These are phyloP conservation scores for Tetracladium setigerum DNA, from an alignment of 495 filamentous ascomycete genomes.

Conservation along the genomic window DNA sequence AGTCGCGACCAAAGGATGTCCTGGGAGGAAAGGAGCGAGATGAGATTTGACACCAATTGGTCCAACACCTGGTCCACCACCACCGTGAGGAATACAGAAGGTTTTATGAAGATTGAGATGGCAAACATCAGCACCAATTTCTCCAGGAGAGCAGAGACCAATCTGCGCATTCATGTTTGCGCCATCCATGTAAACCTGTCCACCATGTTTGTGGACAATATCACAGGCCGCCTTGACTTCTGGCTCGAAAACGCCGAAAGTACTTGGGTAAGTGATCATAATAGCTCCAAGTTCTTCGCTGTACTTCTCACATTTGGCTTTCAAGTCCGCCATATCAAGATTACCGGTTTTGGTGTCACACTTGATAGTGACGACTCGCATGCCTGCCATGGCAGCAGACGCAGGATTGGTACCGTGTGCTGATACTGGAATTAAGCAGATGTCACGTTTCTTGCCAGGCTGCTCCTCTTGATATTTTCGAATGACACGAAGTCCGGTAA, in stretches of 20 bases:
- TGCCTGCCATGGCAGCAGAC: constrained; percentile 93
- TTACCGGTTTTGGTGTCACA: constrained; percentile 86
- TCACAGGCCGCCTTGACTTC: constrained; percentile 79
- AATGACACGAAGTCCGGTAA: constrained; percentile 87
- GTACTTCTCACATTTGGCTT: constrained; percentile 83
- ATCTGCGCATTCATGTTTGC: constrained; percentile 99
- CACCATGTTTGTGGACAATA: constrained; percentile 80
- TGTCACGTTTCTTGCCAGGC: constrained; percentile 63
- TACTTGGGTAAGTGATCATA: constrained; percentile 98
- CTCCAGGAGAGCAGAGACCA: constrained; percentile 90
- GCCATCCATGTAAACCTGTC: constrained; percentile 98
- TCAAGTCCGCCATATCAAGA: constrained; percentile 79
- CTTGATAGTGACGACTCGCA: constrained; percentile 92
- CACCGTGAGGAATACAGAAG: constrained; percentile 97
- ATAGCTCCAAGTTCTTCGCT: constrained; percentile 82
- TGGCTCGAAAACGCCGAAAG: constrained; percentile 94
- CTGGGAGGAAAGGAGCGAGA: constrained; percentile 72
- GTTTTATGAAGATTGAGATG: constrained; percentile 98
- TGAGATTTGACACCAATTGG: constrained; percentile 89
- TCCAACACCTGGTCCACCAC: constrained; percentile 90
- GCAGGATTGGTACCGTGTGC: constrained; percentile 97
- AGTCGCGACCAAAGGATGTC: constrained; percentile 55
- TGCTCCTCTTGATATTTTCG: constrained; percentile 73
- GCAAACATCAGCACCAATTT: constrained; percentile 97
- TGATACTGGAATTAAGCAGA: constrained; percentile 94